phyloP scores from a whole-genome alignment of 2,329 filamentous ascomycete genomes.

The Fusarium oligoseptatum region DNA sequence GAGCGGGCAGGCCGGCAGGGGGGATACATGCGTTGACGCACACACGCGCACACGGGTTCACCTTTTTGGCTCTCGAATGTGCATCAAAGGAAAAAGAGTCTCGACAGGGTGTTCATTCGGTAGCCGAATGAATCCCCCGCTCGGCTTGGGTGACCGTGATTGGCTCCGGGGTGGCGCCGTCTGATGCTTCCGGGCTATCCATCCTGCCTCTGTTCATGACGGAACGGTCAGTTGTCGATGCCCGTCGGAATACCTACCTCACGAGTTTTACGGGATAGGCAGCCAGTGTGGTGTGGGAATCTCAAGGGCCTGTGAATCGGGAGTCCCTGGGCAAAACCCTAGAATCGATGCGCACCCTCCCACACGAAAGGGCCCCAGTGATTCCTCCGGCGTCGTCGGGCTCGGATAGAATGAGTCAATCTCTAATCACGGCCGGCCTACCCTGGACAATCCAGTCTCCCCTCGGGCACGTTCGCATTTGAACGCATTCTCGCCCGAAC shows the following conservation, averaged over 20 bases:
- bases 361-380: neutral
- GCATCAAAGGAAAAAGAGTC: neutral
- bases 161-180: slow-evolving; percentile 18
- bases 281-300: neutral
- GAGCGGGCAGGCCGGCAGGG: neutral
- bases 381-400: neutral
- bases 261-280: neutral
- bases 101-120: slow-evolving; percentile 3
- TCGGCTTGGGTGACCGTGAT: slow-evolving; percentile 18
- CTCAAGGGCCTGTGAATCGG: neutral
- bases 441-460: neutral
- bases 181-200: neutral
- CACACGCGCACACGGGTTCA: slow-evolving; percentile 4
- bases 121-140: slow-evolving; percentile 15
- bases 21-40: slow-evolving; percentile 1
- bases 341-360: neutral
- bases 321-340: neutral
- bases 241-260: neutral
- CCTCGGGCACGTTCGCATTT: neutral
- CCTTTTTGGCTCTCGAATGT: slow-evolving; percentile 15
- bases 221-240: neutral
- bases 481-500: neutral
- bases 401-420: slow-evolving; percentile 3
- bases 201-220: neutral
- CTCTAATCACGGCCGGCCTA: neutral